These are phyloP conservation scores for Fusarium sp. DNA, from an alignment of 2,329 filamentous ascomycete genomes.

Conservation along the genomic window DNA sequence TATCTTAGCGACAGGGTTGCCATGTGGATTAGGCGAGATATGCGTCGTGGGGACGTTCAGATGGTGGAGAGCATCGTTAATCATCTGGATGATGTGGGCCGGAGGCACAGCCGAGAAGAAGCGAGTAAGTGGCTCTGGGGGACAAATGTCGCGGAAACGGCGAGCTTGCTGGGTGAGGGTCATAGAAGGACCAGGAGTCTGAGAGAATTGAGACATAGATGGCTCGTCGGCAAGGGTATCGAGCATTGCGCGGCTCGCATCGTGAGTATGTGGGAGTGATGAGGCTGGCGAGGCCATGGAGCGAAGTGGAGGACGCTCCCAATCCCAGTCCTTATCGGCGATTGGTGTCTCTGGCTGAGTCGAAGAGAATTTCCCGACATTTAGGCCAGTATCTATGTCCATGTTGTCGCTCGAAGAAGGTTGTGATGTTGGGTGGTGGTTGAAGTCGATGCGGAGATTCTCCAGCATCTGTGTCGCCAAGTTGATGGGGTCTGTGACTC, in stretches of 20 bases:
- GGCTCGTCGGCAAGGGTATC: slow-evolving; percentile 85
- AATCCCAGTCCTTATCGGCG: slow-evolving; percentile 82
- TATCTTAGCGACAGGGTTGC: slow-evolving; percentile 69
- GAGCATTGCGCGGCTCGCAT: slow-evolving; percentile 55
- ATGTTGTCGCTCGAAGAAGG: slow-evolving; percentile 62
- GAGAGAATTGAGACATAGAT: slow-evolving; percentile 84
- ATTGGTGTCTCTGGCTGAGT: slow-evolving; percentile 86
- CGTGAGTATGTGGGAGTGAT: slow-evolving; percentile 45
- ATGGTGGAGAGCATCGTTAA: slow-evolving; percentile 83
- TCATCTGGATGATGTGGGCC: slow-evolving; percentile 78
- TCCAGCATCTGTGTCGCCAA: slow-evolving; percentile 97
- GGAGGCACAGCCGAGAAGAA: slow-evolving; percentile 89
- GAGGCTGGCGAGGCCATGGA: slow-evolving; percentile 55
- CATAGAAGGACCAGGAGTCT: slow-evolving; percentile 79
- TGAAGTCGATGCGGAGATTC: slow-evolving; percentile 88
- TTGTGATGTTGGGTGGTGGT: slow-evolving; percentile 67
- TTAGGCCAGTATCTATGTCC: slow-evolving; percentile 70
- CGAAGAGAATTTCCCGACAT: slow-evolving; percentile 68
- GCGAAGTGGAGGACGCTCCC: slow-evolving; percentile 77
- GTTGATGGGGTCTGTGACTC: slow-evolving; percentile 78
- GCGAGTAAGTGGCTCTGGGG: slow-evolving; percentile 84
- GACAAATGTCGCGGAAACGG: slow-evolving; percentile 90
- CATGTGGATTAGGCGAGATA: slow-evolving; percentile 55
- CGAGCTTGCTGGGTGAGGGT: slow-evolving; percentile 89
- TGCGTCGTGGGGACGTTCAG: slow-evolving; percentile 80